A percentile compares a stretch with the other conserved stretches of the same genome.
These are phyloP conservation scores for Excoecaria agallocha DNA, from an alignment of 345 rosid genomes.

Conservation along the genomic window DNA sequence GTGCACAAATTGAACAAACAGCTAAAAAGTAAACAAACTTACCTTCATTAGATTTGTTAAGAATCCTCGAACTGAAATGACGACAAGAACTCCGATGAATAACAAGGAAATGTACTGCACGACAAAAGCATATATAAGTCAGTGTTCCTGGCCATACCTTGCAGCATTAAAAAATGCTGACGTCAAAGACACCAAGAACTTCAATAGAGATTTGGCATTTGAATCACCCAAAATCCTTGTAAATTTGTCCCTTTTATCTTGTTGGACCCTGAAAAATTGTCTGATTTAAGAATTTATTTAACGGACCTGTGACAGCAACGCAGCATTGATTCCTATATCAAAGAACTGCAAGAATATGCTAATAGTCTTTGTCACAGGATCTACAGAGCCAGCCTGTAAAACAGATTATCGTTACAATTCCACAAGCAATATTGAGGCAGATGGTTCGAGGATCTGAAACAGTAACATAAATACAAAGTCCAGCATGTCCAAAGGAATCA, in stretches of 20 bases:
- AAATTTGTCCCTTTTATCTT: neutral
- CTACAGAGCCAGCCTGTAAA: constrained; percentile 90
- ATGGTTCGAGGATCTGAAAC: constrained; percentile 8
- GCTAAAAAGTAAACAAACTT: constrained; percentile 11
- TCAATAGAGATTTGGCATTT: neutral
- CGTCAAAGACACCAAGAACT: neutral
- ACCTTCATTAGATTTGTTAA: constrained; percentile 93
- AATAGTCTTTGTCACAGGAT: constrained; percentile 86
- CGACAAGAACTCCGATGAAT: constrained; percentile 89
- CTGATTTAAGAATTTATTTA: no score
- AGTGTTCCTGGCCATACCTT: constrained; percentile 7
- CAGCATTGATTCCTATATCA: constrained; percentile 89
- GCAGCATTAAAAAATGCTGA: neutral
- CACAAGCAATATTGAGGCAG: neutral
- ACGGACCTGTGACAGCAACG: constrained; percentile 85
- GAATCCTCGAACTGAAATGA: constrained; percentile 91
- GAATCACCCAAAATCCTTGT: neutral
- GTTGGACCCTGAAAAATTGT: neutral
- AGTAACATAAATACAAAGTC: neutral
- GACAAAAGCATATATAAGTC: constrained; percentile 30
- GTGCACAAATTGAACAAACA: constrained; percentile 4
- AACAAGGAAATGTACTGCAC: constrained; percentile 84
- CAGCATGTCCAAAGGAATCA: constrained; percentile 9
- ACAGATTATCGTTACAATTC: constrained; percentile 11
- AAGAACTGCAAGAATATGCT: constrained; percentile 86